These are phyloP conservation scores for Metschnikowia santaceciliae DNA, from an alignment of 805 yeast species.

Conservation along the genomic window DNA sequence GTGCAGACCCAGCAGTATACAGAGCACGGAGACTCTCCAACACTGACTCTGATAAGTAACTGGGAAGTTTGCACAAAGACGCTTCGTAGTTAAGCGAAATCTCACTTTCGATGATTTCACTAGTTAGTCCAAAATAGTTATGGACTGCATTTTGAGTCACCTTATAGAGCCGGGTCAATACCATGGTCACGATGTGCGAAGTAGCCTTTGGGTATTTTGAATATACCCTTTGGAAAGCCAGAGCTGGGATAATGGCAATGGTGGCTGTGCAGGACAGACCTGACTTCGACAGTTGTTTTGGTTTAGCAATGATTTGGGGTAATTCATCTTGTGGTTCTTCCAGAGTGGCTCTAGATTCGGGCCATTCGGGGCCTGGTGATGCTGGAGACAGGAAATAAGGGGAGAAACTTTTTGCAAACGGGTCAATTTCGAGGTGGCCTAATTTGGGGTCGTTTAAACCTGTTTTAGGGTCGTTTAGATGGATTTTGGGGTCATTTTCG, in stretches of 20 bases:
- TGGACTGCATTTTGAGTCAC: slow-evolving; percentile 92
- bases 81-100: slow-evolving; percentile 48
- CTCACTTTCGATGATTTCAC: slow-evolving; percentile 78
- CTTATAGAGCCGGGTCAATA: slow-evolving; percentile 76
- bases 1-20: not conserved
- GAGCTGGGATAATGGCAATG: slow-evolving; percentile 86
- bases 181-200: slow-evolving; percentile 91
- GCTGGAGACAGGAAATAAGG: not conserved
- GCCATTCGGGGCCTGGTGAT: not conserved
- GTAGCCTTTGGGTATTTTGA: slow-evolving; percentile 81
- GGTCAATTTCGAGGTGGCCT: not conserved
- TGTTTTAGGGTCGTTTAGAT: too few species aligned
- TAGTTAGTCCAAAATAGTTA: slow-evolving; percentile 77
- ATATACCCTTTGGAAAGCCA: slow-evolving; percentile 71
- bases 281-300: slow-evolving; percentile 32
- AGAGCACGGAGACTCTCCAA: slow-evolving; percentile 29
- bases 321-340: slow-evolving; percentile 3
- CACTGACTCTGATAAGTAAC: slow-evolving; percentile 57
- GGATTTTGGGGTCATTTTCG: not conserved
- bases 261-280: slow-evolving; percentile 48
- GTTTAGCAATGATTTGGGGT: slow-evolving; percentile 63
- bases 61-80: slow-evolving; percentile 45
- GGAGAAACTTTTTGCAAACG: not conserved
- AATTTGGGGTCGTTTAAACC: not conserved
- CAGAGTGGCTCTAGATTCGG: not conserved